A percentile compares a stretch with the other conserved stretches of the same genome.
Conservation (phyloP, 2,329 filamentous ascomycete genomes). For the Ilyonectria destructans region DNA sequence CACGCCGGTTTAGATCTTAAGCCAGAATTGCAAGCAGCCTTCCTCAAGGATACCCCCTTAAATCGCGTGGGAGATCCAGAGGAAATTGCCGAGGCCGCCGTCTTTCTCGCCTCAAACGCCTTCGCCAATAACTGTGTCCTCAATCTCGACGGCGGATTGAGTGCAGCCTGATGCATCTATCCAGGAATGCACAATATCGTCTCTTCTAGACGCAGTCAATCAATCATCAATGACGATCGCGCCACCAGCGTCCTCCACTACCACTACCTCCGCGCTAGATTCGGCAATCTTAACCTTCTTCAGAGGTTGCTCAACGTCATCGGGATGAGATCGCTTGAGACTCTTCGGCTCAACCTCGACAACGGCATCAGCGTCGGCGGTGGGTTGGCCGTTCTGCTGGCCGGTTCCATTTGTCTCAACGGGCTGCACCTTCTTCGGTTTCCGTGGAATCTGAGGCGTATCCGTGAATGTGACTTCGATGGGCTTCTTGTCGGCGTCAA, state of each 20-base stretch:
- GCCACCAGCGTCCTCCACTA: constrained; percentile 71
- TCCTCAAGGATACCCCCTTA: constrained; percentile 71
- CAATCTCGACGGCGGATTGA: constrained; percentile 89
- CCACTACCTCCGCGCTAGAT: constrained; percentile 59
- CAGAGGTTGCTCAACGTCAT: constrained; percentile 58
- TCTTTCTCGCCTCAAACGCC: constrained; percentile 83
- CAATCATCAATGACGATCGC: constrained; percentile 79
- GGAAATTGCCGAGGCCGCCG: constrained; percentile 86
- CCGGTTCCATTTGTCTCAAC: constrained; percentile 59
- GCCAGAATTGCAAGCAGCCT: constrained; percentile 56
- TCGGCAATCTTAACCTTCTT: constrained; percentile 67
- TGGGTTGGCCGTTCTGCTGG: constrained; percentile 60
- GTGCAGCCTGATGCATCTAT: constrained; percentile 68
- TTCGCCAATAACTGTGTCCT: constrained; percentile 92
- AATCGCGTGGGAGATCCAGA: constrained; percentile 77
- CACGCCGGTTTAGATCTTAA: constrained; percentile 54
- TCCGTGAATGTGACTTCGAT: constrained; percentile 65
- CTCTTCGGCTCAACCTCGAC: constrained; percentile 51
- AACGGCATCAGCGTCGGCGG: constrained; percentile 53
- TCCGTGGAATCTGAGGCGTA: constrained; percentile 67
- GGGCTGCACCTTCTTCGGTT: constrained; percentile 61
- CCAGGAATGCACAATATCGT: constrained; percentile 28
- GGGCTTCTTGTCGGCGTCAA: constrained; percentile 66
- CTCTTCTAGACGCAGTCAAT: constrained; percentile 41
- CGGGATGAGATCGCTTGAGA: constrained; percentile 64